phyloP scores from a whole-genome alignment of 306 rosid genomes.

The Pterocarpus santalinus region DNA sequence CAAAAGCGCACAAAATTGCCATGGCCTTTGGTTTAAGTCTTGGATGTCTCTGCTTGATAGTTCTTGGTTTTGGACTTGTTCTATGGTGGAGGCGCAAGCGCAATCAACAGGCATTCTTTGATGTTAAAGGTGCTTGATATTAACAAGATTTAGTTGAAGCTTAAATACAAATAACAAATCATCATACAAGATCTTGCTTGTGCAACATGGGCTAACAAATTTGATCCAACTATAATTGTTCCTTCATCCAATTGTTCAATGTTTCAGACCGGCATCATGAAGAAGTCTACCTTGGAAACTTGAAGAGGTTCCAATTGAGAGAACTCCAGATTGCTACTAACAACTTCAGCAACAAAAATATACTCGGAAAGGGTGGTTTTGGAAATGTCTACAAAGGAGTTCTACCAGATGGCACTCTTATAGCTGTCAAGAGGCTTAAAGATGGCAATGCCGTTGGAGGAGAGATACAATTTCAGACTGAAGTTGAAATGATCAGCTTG shows the following conservation, averaged over 20 bases:
- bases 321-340: slow-evolving; percentile 89
- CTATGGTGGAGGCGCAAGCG: slow-evolving; percentile 61
- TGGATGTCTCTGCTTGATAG: slow-evolving; percentile 74
- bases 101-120: slow-evolving; percentile 55
- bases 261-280: slow-evolving; percentile 77
- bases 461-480: slow-evolving; percentile 95
- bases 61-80: slow-evolving; percentile 69
- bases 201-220: not conserved
- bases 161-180: not conserved
- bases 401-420: slow-evolving; percentile 78
- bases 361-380: slow-evolving; percentile 92
- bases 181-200: no score
- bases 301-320: slow-evolving; percentile 84
- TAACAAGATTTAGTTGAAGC: slow-evolving; percentile 3
- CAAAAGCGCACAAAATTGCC: slow-evolving; percentile 70
- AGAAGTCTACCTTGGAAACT: slow-evolving; percentile 88
- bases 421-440: slow-evolving; percentile 94
- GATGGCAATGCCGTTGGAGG: slow-evolving; percentile 86
- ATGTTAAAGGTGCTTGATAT: slow-evolving; percentile 54
- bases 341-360: slow-evolving; percentile 89
- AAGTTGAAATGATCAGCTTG: slow-evolving; percentile 96
- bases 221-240: not conserved
- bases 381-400: slow-evolving; percentile 95
- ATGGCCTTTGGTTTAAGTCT: slow-evolving; percentile 82
- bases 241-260: slow-evolving; percentile 8